These are phyloP conservation scores for Phytophthora brassicae DNA, from an alignment of 352 stramenopile genomes.

Conservation along the genomic window DNA sequence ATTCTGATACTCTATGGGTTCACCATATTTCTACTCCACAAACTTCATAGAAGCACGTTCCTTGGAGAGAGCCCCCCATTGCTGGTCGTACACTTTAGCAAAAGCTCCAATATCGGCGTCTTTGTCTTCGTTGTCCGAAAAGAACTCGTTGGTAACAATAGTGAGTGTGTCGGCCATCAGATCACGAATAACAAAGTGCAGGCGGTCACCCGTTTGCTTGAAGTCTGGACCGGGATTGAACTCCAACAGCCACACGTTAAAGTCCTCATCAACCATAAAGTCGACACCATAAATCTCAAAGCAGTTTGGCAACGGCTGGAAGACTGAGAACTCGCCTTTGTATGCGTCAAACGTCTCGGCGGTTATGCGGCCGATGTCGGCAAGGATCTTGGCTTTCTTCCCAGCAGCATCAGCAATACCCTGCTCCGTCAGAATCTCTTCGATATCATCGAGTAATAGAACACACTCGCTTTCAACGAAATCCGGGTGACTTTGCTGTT, in stretches of 20 bases:
- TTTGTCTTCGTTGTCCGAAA: conserved; percentile 28
- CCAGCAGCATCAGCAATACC: conserved; percentile 34
- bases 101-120: conserved; percentile 37
- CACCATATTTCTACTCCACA: conserved; percentile 31
- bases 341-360: conserved; percentile 68
- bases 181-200: conserved; percentile 62
- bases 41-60: conserved; percentile 57
- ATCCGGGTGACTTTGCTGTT: conserved; percentile 66
- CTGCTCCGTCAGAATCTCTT: conserved; percentile 50
- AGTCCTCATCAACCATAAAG: conserved; percentile 73
- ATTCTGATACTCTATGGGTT: conserved; percentile 24
- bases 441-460: conserved; percentile 56
- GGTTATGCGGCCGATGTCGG: conserved; percentile 61
- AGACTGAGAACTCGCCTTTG: conserved; percentile 76
- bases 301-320: conserved; percentile 65
- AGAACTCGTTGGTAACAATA: conserved; percentile 59
- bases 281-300: conserved; percentile 81
- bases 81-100: conserved; percentile 58
- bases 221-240: conserved; percentile 81
- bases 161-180: conserved; percentile 64
- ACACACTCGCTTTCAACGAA: conserved; percentile 77
- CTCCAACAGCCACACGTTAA: conserved; percentile 71
- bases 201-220: conserved; percentile 64
- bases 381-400: conserved; percentile 60
- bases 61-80: conserved; percentile 54